phyloP scores from a whole-genome alignment of 2,329 filamentous ascomycete species.

The Davidsoniella virescens region DNA sequence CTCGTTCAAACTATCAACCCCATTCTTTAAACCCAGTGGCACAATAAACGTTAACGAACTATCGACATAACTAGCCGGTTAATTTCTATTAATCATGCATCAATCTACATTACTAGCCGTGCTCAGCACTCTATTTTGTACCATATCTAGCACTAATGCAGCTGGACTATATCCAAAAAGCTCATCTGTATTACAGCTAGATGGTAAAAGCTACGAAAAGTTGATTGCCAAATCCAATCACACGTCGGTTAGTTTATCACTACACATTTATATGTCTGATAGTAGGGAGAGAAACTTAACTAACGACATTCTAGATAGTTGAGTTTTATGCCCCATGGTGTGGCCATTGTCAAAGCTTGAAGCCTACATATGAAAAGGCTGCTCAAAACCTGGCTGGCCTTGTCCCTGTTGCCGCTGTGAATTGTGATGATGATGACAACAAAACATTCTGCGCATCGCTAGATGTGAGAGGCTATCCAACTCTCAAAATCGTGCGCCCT shows the following conservation, averaged over 20 bases:
- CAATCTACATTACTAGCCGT: constrained; percentile 1
- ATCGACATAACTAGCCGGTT: too few relatives aligned
- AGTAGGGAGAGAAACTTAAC: not conserved
- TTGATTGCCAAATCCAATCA: constrained; percentile 81
- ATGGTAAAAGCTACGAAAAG: constrained; percentile 60
- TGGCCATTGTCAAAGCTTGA: constrained; percentile 89
- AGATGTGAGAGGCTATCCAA: constrained; percentile 88
- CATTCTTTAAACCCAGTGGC: too few relatives aligned
- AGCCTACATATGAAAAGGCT: constrained; percentile 88
- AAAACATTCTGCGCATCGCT: constrained; percentile 72
- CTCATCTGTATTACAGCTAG: constrained; percentile 74
- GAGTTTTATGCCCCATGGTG: constrained; percentile 98
- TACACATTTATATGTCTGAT: not conserved
- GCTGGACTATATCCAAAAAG: constrained; percentile 70
- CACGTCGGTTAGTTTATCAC: constrained; percentile 53
- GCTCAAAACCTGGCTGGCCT: constrained; percentile 80
- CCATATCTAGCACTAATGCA: not conserved
- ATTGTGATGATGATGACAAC: constrained; percentile 89
- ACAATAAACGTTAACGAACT: too few relatives aligned
- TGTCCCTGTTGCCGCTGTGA: constrained; percentile 83
- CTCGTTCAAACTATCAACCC: too few relatives aligned
- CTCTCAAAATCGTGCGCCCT: constrained; percentile 81
- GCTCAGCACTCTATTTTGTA: not conserved
- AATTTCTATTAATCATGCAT: not conserved
- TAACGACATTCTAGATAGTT: constrained; percentile 30